These are phyloP conservation scores for Pancytospora philotis DNA, from an alignment of 371 early-diverging fungal species.

Conservation along the genomic window DNA sequence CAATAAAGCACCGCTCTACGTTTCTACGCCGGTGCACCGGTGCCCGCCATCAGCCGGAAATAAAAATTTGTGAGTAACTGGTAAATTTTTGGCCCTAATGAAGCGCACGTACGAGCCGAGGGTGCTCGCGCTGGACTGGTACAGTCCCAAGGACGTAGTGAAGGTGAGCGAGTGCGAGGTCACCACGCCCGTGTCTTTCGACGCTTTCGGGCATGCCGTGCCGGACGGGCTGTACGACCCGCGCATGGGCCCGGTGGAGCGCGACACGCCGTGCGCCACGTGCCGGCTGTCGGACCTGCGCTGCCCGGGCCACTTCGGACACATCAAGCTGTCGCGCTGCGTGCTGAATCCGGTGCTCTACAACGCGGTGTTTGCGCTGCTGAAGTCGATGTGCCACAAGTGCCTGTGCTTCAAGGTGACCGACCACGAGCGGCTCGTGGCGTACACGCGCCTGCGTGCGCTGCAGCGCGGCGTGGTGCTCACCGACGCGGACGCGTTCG, in stretches of 20 bases:
- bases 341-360: slow-evolving; percentile 75
- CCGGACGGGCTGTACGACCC: slow-evolving; percentile 84
- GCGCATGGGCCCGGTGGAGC: slow-evolving; percentile 79
- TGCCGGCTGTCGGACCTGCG: slow-evolving; percentile 45
- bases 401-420: slow-evolving; percentile 75
- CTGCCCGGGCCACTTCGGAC: slow-evolving; percentile 61
- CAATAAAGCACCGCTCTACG: background rate
- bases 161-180: slow-evolving; percentile 82
- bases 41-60: background rate
- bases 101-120: slow-evolving; percentile 22
- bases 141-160: slow-evolving; percentile 75
- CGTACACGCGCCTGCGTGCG: slow-evolving; percentile 30
- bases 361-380: slow-evolving; percentile 68
- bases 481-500: slow-evolving; percentile 15
- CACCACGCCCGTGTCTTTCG: slow-evolving; percentile 74
- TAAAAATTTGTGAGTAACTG: background rate
- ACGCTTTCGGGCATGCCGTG: slow-evolving; percentile 76
- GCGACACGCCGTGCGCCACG: slow-evolving; percentile 60
- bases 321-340: slow-evolving; percentile 45
- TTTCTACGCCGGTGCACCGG: background rate
- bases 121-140: slow-evolving; percentile 61
- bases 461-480: slow-evolving; percentile 26
- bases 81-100: slow-evolving; percentile 18
- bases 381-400: slow-evolving; percentile 73
- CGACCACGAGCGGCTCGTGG: slow-evolving; percentile 22